Evolutionary conservation across 805 yeast genomes (phyloP).

Genomic region (Candida boidinii): DNA sequence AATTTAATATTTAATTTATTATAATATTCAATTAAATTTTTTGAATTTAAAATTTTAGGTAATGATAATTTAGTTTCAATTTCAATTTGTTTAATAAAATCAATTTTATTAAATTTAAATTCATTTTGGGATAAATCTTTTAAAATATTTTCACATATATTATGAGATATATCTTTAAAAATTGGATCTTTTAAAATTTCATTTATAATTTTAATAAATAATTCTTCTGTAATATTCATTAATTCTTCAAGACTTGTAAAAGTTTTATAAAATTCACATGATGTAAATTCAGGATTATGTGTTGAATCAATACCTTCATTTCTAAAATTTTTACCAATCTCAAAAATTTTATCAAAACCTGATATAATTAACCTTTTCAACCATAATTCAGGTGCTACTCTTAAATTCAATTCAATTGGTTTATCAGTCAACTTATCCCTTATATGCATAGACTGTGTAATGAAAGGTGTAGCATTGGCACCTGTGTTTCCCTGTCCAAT

Average conservation of each 20-base stretch:
- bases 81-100: constrained; percentile 63
- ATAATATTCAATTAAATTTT: constrained; percentile 33
- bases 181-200: constrained; percentile 18
- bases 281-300: constrained; percentile 91
- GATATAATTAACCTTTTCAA: constrained; percentile 72
- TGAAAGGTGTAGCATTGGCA: constrained; percentile 87
- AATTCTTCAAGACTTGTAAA: constrained; percentile 60
- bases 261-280: constrained; percentile 81
- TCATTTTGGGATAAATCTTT: constrained; percentile 8
- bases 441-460: constrained; percentile 35
- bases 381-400: constrained; percentile 97
- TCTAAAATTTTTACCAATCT: constrained; percentile 77
- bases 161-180: constrained; percentile 12
- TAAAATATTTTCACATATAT: constrained; percentile 12
- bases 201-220: constrained; percentile 36
- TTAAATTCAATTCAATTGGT: constrained; percentile 38
- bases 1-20: constrained; percentile 23
- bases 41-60: constrained; percentile 36
- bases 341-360: constrained; percentile 83
- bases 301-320: constrained; percentile 92
- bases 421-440: constrained; percentile 18
- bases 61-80: constrained; percentile 36
- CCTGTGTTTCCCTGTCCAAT: constrained; percentile 64
- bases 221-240: constrained; percentile 51
- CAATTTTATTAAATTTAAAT: constrained; percentile 35